phyloP scores from a whole-genome alignment of 2,329 filamentous ascomycete genomes.

The Pestalotiopsis sp. region DNA sequence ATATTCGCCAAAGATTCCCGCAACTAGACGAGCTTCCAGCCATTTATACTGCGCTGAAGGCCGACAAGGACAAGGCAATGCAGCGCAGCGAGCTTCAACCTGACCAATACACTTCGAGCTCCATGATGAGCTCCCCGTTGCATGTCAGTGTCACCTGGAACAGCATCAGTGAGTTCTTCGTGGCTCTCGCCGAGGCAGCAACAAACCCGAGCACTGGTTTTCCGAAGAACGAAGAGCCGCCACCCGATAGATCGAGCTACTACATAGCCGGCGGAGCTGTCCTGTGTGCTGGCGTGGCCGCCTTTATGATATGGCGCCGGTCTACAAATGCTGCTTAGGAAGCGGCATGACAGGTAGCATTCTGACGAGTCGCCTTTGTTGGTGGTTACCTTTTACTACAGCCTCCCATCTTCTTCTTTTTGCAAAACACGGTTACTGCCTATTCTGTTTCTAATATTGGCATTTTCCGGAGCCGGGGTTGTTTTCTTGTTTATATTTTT shows the following conservation, averaged over 20 bases:
- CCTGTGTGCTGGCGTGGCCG: slow-evolving; percentile 64
- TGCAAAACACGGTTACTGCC: not conserved
- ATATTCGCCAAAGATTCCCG: slow-evolving; percentile 76
- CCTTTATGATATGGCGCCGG: slow-evolving; percentile 67
- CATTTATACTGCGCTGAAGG: slow-evolving; percentile 92
- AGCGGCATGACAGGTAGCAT: not conserved
- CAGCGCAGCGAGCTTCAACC: slow-evolving; percentile 90
- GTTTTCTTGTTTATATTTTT: not conserved
- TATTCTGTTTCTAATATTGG: slow-evolving; percentile 5
- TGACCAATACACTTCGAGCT: slow-evolving; percentile 82
- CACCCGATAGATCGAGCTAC: slow-evolving; percentile 79
- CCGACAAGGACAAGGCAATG: slow-evolving; percentile 95
- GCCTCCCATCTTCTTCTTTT: not conserved
- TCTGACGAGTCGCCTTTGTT: not conserved
- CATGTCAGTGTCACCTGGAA: slow-evolving; percentile 96
- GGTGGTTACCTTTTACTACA: not conserved
- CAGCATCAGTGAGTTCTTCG: slow-evolving; percentile 92
- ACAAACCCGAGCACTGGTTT: slow-evolving; percentile 88
- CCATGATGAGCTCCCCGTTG: slow-evolving; percentile 88
- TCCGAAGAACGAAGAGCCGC: slow-evolving; percentile 86
- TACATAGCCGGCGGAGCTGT: slow-evolving; percentile 83
- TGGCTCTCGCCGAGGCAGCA: slow-evolving; percentile 86
- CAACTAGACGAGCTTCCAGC: slow-evolving; percentile 88
- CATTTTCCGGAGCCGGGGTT: slow-evolving; percentile 9
- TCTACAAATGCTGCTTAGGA: slow-evolving; percentile 48